phyloP scores from a whole-genome alignment of 805 yeast species.

The Myxozyma neotropica region DNA sequence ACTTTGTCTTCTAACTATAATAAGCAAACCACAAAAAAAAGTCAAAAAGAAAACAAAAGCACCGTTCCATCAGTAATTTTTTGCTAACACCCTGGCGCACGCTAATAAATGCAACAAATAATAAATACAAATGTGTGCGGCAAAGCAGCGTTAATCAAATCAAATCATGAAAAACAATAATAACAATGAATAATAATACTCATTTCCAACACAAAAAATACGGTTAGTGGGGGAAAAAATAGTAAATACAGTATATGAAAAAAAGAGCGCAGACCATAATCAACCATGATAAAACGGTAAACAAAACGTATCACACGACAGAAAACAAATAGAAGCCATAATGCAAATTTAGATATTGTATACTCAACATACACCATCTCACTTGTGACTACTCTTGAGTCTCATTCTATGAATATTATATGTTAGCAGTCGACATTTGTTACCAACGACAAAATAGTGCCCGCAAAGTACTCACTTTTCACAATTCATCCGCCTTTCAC shows the following conservation, averaged over 20 bases:
- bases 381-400: no score
- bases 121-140: no score
- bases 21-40: background rate
- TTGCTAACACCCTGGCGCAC: background rate
- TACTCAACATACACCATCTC: background rate
- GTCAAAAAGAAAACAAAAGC: no score
- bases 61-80: background rate
- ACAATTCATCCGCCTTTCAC: conserved; percentile 22
- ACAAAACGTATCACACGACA: background rate
- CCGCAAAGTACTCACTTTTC: background rate
- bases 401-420: no score
- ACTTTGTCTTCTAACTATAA: background rate
- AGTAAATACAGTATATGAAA: background rate
- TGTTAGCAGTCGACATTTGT: no score
- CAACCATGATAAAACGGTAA: background rate
- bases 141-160: no score
- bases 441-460: no score
- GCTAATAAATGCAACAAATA: background rate
- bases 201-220: no score
- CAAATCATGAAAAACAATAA: no score
- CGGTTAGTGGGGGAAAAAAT: no score
- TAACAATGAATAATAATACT: no score
- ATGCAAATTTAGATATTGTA: background rate
- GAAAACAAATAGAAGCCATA: background rate
- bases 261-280: background rate